These are phyloP conservation scores for Pittosporum tobira DNA, from an alignment of 129 eudicot species.

Conservation along the genomic window DNA sequence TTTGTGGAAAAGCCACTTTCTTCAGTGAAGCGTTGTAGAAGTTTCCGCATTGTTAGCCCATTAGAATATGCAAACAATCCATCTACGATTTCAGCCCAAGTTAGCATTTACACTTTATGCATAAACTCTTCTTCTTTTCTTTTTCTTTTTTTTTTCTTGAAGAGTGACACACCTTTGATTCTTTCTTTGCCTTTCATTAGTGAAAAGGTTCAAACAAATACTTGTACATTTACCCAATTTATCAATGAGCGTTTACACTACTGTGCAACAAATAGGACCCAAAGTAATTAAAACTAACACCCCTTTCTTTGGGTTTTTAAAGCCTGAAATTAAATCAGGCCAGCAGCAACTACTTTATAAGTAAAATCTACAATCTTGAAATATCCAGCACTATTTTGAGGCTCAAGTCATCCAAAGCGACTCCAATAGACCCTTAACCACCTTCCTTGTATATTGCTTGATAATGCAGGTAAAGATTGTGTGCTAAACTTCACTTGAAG, in stretches of 20 bases:
- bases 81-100: conserved; percentile 85
- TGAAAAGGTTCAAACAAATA: not conserved
- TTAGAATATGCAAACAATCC: conserved; percentile 83
- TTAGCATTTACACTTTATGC: conserved; percentile 43
- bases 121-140: conserved; percentile 31
- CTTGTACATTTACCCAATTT: too few relatives aligned
- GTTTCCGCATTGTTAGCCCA: conserved; percentile 82
- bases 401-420: not conserved
- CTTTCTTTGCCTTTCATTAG: conserved; percentile 2
- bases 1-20: conserved; percentile 47
- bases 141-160: too few relatives aligned
- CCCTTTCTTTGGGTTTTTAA: too few relatives aligned
- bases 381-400: too few relatives aligned
- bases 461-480: too few relatives aligned
- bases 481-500: not conserved
- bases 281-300: too few relatives aligned
- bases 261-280: too few relatives aligned
- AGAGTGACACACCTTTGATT: conserved; percentile 3
- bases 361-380: too few relatives aligned
- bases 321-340: not conserved
- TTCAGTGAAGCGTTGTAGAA: conserved; percentile 56
- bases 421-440: not conserved
- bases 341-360: too few relatives aligned
- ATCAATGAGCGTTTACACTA: too few relatives aligned
- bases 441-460: not conserved